phyloP scores from a whole-genome alignment of 2,329 filamentous ascomycete species.

The Whalleya microplaca region DNA sequence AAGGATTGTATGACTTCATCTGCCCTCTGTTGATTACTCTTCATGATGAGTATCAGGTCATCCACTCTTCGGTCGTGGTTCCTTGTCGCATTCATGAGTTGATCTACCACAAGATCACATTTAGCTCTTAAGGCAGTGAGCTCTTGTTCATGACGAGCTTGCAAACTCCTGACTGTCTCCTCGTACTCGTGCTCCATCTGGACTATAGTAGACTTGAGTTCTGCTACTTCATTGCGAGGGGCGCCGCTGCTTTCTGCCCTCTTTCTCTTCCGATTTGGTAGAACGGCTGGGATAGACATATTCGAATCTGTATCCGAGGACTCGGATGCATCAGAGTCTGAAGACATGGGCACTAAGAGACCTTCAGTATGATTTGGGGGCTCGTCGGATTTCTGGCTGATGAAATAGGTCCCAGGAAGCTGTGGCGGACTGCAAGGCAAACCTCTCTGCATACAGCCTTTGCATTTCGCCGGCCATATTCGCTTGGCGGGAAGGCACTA shows the following conservation, averaged over 20 bases:
- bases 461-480: slow-evolving; percentile 2
- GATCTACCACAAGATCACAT: neutral
- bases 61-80: slow-evolving; percentile 1
- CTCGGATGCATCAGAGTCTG: neutral
- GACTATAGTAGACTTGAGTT: neutral
- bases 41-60: slow-evolving; percentile 1
- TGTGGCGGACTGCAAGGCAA: neutral
- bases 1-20: slow-evolving; percentile 1
- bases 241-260: neutral
- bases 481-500: neutral
- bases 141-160: neutral
- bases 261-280: slow-evolving; percentile 2
- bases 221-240: neutral
- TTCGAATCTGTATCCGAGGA: neutral
- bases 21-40: slow-evolving; percentile 1
- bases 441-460: neutral
- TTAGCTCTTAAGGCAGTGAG: neutral
- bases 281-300: neutral
- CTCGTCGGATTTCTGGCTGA: neutral
- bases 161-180: neutral
- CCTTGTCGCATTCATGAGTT: neutral
- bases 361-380: neutral
- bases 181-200: slow-evolving; percentile 1
- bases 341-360: neutral
- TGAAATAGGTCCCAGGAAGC: no score